Percentiles rank a stretch among this genome's conserved stretches.
Conservation (phyloP, 495 filamentous ascomycete species). For the Xylaria bambusicola region DNA sequence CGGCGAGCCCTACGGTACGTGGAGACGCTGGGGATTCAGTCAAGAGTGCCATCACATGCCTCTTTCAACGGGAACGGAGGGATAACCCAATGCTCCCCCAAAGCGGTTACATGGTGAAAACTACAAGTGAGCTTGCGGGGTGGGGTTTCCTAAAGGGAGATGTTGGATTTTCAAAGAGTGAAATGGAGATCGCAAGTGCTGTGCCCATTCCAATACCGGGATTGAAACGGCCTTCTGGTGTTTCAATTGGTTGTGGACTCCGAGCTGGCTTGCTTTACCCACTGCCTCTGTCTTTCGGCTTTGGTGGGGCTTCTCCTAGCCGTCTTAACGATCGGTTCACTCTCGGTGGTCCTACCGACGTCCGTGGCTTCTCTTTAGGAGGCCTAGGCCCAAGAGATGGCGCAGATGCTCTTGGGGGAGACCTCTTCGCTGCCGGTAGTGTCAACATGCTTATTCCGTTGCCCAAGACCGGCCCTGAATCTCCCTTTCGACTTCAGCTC, state of each 20-base stretch:
- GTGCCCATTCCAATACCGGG: slow-evolving; percentile 70
- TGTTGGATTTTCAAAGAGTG: slow-evolving; percentile 85
- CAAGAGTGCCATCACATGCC: slow-evolving; percentile 82
- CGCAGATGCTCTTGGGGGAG: slow-evolving; percentile 81
- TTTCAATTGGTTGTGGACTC: slow-evolving; percentile 56
- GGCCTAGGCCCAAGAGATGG: slow-evolving; percentile 89
- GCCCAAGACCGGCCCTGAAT: slow-evolving; percentile 73
- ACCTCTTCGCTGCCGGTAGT: slow-evolving; percentile 85
- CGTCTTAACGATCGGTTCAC: slow-evolving; percentile 92
- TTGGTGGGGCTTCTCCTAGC: slow-evolving; percentile 62
- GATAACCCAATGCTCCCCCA: slow-evolving; percentile 83
- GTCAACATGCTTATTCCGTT: slow-evolving; percentile 82
- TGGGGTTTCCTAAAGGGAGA: slow-evolving; percentile 83
- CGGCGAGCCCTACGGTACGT: slow-evolving; percentile 77
- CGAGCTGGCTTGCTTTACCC: slow-evolving; percentile 61
- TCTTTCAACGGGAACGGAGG: slow-evolving; percentile 74
- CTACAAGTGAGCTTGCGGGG: slow-evolving; percentile 79
- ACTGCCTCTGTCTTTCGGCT: slow-evolving; percentile 56
- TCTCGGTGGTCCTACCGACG: slow-evolving; percentile 91
- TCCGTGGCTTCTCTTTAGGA: slow-evolving; percentile 86
- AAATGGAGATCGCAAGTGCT: slow-evolving; percentile 77
- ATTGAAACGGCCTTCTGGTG: slow-evolving; percentile 66
- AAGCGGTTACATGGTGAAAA: slow-evolving; percentile 74
- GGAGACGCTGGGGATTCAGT: slow-evolving; percentile 87
- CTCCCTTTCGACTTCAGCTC: slow-evolving; percentile 82